These are phyloP conservation scores for Cardiospermum halicacabum DNA, from an alignment of 345 rosid species.

Conservation along the genomic window DNA sequence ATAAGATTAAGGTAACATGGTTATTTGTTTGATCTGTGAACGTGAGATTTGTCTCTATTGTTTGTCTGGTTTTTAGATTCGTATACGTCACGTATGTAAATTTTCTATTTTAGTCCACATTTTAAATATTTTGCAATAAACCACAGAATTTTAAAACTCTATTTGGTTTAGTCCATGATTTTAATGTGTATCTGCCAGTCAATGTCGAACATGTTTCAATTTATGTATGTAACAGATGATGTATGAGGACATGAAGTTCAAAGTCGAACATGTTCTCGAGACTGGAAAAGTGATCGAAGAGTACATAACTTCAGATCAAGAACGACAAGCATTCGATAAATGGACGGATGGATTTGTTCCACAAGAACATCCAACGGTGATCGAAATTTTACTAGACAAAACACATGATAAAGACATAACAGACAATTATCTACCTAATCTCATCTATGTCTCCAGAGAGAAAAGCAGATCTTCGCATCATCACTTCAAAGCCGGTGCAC, in stretches of 20 bases:
- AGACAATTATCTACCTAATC: conserved; percentile 44
- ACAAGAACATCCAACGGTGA: conserved; percentile 56
- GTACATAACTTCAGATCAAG: conserved; percentile 15
- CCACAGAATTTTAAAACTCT: too few relatives aligned
- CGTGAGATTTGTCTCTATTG: too few relatives aligned
- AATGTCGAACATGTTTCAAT: too few relatives aligned
- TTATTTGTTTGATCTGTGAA: too few relatives aligned
- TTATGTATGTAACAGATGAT: conserved; percentile 34
- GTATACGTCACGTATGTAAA: too few relatives aligned
- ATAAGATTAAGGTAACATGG: conserved; percentile 45
- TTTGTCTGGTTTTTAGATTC: too few relatives aligned
- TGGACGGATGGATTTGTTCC: conserved; percentile 47
- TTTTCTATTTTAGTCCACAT: too few relatives aligned
- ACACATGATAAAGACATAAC: conserved; percentile 33
- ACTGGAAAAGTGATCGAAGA: conserved; percentile 36
- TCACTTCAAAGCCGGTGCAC: conserved; percentile 84
- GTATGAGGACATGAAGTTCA: conserved; percentile 57
- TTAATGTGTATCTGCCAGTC: too few relatives aligned
- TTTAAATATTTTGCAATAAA: too few relatives aligned
- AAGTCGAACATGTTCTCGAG: conserved; percentile 41
- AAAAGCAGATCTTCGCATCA: conserved; percentile 48
- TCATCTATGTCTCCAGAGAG: conserved; percentile 63
- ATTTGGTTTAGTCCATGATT: too few relatives aligned
- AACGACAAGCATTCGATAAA: conserved; percentile 26
- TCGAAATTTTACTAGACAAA: conserved; percentile 56